phyloP scores from a whole-genome alignment of 257 asterid species.

The Jacaranda copaia region DNA sequence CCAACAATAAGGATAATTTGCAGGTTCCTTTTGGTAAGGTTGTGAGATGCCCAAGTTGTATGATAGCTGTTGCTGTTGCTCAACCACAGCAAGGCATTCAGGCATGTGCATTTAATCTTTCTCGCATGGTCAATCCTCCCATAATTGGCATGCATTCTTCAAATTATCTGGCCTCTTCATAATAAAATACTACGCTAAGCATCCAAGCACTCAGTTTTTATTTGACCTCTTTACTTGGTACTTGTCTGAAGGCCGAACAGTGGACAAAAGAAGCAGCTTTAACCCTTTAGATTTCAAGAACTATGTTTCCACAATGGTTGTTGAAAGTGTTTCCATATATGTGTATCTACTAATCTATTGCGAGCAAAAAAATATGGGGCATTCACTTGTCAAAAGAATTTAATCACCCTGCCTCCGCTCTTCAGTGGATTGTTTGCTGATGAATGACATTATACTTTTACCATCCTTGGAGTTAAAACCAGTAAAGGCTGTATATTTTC shows the following conservation, averaged over 20 bases:
- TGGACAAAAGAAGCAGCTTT: conserved; percentile 4
- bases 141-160: neutral
- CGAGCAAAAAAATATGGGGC: neutral
- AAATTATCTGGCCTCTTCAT: conserved; percentile 3
- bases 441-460: neutral
- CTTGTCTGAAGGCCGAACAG: neutral
- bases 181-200: neutral
- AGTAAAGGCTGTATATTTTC: neutral
- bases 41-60: conserved; percentile 89
- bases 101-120: conserved; percentile 56
- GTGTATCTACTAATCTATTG: neutral
- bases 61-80: conserved; percentile 82
- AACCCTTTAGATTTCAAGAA: neutral
- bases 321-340: conserved; percentile 17
- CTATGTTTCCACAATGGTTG: neutral
- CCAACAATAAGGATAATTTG: conserved; percentile 11
- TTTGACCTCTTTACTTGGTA: neutral
- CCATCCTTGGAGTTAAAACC: conserved; percentile 1
- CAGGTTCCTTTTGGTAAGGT: conserved; percentile 97
- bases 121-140: neutral
- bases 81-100: conserved; percentile 98
- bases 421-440: neutral
- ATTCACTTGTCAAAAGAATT: conserved; percentile 9
- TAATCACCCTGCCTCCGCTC: conserved; percentile 7
- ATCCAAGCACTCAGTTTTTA: conserved; percentile 6